Evolutionary conservation across 2,329 filamentous ascomycete species (phyloP), one percentile per base, ranked within the genome.

Genomic region (Aureobasidium mangrovei): DNA sequence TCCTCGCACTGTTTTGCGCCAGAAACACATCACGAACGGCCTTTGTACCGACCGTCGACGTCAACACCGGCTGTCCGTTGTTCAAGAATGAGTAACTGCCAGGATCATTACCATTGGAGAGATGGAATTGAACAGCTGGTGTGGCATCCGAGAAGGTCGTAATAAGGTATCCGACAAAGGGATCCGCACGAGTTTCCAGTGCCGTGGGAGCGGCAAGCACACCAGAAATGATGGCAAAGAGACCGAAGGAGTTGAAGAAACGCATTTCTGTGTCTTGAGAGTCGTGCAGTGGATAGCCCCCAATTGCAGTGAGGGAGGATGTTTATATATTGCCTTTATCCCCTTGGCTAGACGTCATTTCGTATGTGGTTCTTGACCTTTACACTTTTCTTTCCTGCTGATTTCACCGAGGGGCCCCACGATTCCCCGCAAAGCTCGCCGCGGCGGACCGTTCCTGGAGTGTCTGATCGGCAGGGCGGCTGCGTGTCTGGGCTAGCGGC

Each of bases 21-120:
- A 4, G 72, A 72, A 0, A 77, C 76, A 45, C 29, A 51, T 80
- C 78, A 7, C 78, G 69, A 2, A 80, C 75, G 18, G 77, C 78
- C 0, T 70, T 68, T 0, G 77, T 80, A 9, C 77, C 77, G 53
- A 73, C 69, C 0, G 73, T 78, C 1, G 77, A 75, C 36, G 65
- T 69, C 28, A 80, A 63, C 48, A 80, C 68, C 0, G 78, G 71
- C 12, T 69, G 60, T 1, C 76, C 77, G 8, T 64, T 63, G 59
- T 80, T 80, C 41, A 80, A 61, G 1, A 76, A 68, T 41, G 66
- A 72, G 64, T 77, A 75, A 1, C 74, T 74, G 10, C 73, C 62
- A 0, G 76, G 67, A 59, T 76, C 71, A 61, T 80, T 79, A 51
- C 74, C 75, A 39, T 77, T 74, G 60, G 75, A 77, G 39, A 77